Conservation (phyloP, 2,329 filamentous ascomycete species). For the Pyrenophora teres region DNA sequence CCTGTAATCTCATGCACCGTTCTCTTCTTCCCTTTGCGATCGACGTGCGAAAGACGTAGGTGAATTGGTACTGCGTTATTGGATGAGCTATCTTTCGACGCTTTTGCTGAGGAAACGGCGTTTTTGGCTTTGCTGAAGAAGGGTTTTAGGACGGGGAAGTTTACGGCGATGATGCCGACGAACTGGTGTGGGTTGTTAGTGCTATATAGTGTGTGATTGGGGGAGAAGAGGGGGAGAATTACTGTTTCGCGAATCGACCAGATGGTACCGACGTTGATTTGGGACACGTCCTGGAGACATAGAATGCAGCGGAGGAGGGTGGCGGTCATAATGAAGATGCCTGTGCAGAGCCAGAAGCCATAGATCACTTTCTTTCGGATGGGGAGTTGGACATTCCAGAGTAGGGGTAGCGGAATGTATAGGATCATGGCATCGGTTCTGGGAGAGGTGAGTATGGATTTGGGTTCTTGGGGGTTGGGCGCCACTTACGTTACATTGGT, state of each 20-base stretch:
- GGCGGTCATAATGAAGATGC: constrained; percentile 5
- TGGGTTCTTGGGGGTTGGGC: no score
- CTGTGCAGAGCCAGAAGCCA: constrained; percentile 4
- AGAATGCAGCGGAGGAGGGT: constrained; percentile 2
- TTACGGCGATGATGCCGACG: constrained; percentile 6
- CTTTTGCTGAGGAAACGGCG: neutral
- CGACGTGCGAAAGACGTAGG: constrained; percentile 5
- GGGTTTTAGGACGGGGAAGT: constrained; percentile 5
- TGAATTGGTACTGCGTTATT: neutral
- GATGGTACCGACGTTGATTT: constrained; percentile 7
- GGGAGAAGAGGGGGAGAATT: neutral
- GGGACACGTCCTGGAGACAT: constrained; percentile 7
- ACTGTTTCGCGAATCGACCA: constrained; percentile 11
- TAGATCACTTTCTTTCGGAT: neutral
- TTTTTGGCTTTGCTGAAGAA: constrained; percentile 1
- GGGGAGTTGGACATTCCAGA: constrained; percentile 4
- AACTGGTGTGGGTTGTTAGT: neutral
- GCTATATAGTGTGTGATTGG: neutral
- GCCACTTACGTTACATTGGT: constrained; percentile 9
- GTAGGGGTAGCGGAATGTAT: constrained; percentile 3
- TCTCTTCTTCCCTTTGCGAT: constrained; percentile 4
- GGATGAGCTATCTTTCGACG: neutral
- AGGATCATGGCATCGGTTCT: constrained; percentile 8
- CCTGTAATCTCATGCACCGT: constrained; percentile 6
- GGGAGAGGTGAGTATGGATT: neutral